Conservation (phyloP, 129 eudicot genomes). For the Rutidosis leptorrhynchoides region DNA sequence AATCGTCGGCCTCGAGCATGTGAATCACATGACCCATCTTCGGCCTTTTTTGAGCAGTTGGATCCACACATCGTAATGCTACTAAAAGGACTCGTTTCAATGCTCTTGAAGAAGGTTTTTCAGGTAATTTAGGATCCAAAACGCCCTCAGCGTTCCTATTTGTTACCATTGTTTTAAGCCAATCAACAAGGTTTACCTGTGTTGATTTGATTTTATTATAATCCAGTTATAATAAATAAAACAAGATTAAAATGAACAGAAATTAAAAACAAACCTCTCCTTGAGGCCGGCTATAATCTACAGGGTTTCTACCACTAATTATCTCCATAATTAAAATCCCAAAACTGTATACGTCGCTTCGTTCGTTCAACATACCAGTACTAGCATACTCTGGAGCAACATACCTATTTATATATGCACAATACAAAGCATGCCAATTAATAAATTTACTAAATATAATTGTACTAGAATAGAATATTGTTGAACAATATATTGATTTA, state of each 20-base stretch:
- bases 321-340: constrained; percentile 92
- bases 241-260: neutral
- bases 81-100: constrained; percentile 78
- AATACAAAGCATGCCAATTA: too few relatives aligned
- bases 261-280: constrained; percentile 68
- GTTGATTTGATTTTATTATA: constrained; percentile 18
- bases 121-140: constrained; percentile 82
- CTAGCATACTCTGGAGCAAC: constrained; percentile 97
- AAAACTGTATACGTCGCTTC: constrained; percentile 90
- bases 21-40: constrained; percentile 93
- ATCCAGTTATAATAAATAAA: constrained; percentile 5
- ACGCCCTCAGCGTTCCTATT: constrained; percentile 71
- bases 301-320: constrained; percentile 81
- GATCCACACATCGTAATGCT: constrained; percentile 87
- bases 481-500: neutral
- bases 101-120: constrained; percentile 89
- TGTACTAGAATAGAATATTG: too few relatives aligned
- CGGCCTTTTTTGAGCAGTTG: constrained; percentile 88
- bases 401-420: constrained; percentile 48
- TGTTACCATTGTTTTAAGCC: constrained; percentile 92
- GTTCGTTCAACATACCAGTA: constrained; percentile 90
- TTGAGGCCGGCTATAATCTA: constrained; percentile 82
- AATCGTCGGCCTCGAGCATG: constrained; percentile 87
- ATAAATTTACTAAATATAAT: too few relatives aligned
- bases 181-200: constrained; percentile 81